phyloP scores from a whole-genome alignment of 2,329 filamentous ascomycete species.

The Colletotrichum sp. region DNA sequence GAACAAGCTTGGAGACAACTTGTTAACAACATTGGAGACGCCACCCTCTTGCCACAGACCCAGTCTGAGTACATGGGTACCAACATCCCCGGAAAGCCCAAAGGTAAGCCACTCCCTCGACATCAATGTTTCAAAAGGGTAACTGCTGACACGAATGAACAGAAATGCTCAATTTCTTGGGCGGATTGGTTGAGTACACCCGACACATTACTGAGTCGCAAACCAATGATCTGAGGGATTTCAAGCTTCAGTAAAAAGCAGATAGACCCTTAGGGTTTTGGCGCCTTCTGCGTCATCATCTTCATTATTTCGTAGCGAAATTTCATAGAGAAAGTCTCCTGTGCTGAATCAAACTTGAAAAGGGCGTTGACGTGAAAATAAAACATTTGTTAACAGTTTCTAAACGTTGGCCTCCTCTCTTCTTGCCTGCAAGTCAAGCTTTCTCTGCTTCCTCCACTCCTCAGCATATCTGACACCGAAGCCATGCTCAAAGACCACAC shows the following conservation, averaged over 20 bases:
- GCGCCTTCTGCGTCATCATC: fast-evolving
- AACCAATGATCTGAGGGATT: not conserved
- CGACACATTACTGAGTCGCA: not conserved
- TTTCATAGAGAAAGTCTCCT: not conserved
- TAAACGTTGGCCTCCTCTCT: not conserved
- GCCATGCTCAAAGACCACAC: conserved; percentile 53
- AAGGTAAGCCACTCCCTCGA: not conserved
- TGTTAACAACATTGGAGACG: not conserved
- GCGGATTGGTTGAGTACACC: not conserved
- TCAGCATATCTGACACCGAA: conserved; percentile 49
- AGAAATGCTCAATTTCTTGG: not conserved
- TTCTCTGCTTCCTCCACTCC: conserved; percentile 39
- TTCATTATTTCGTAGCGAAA: not conserved
- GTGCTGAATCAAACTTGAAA: fast-evolving
- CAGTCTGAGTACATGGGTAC: not conserved
- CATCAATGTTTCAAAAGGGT: not conserved
- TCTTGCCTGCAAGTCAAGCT: conserved; percentile 5
- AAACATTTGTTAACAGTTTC: fast-evolving
- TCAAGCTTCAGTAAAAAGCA: not conserved
- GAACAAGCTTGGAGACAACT: not conserved
- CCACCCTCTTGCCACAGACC: not conserved
- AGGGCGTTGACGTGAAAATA: not conserved
- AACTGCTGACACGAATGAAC: not conserved
- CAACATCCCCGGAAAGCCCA: not conserved
- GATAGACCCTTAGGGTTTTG: not conserved